A percentile compares a stretch with the other conserved stretches of the same genome.
phyloP scores from a whole-genome alignment of 495 filamentous ascomycete genomes.

The Sordaria brevicollis region DNA sequence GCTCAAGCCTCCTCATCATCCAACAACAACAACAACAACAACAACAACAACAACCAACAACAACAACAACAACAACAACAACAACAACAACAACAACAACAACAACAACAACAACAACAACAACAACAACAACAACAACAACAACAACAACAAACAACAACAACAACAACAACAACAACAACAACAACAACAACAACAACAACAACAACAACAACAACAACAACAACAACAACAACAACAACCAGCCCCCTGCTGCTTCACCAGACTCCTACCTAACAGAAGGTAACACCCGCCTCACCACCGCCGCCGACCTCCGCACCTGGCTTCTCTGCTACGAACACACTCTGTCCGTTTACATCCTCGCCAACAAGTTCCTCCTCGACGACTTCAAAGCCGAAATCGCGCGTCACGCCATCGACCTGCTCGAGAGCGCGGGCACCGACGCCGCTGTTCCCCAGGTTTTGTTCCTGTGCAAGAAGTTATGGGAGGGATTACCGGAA shows the following conservation, averaged over 20 bases:
- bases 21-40: too few species aligned
- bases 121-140: too few species aligned
- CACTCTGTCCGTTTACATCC: constrained; percentile 35
- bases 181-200: too few species aligned
- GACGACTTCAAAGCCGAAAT: constrained; percentile 33
- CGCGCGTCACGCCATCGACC: constrained; percentile 28
- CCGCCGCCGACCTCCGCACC: constrained; percentile 29
- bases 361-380: constrained; percentile 33
- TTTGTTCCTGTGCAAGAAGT: constrained; percentile 25
- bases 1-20: neutral
- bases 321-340: constrained; percentile 37
- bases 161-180: too few species aligned
- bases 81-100: too few species aligned
- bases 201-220: too few species aligned
- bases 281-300: constrained; percentile 20
- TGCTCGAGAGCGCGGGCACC: constrained; percentile 35
- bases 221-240: too few species aligned
- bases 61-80: too few species aligned
- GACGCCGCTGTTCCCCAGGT: constrained; percentile 30
- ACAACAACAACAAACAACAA: too few species aligned
- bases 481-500: constrained; percentile 30
- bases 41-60: too few species aligned
- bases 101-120: too few species aligned
- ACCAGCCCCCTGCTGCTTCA: neutral
- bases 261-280: constrained; percentile 2